These are phyloP conservation scores for Acanthamoeba royreba DNA, from an alignment of 208 protist species.

Conservation along the genomic window DNA sequence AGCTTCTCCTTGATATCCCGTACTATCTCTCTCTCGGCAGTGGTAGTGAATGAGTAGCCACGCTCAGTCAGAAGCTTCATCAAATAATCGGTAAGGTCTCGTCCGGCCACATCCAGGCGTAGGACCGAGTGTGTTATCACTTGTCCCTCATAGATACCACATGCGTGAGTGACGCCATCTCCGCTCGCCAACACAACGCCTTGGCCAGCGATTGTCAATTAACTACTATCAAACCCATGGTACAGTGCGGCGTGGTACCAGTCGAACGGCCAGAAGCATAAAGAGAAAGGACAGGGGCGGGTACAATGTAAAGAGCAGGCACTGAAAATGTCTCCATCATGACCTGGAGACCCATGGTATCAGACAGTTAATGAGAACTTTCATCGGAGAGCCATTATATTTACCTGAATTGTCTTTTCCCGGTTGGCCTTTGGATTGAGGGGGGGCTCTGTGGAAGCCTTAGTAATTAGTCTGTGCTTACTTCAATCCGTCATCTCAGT, in stretches of 20 bases:
- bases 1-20: constrained; percentile 87
- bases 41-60: constrained; percentile 93
- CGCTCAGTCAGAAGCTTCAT: constrained; percentile 91
- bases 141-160: not conserved
- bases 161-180: not conserved
- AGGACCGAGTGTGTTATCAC: constrained; percentile 82
- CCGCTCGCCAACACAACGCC: not conserved
- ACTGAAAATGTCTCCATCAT: constrained; percentile 87
- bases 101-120: constrained; percentile 75
- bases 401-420: constrained; percentile 85
- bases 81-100: constrained; percentile 91
- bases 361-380: not conserved
- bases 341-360: constrained; percentile 56
- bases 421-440: constrained; percentile 88
- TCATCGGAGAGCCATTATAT: too few species aligned
- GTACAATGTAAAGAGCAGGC: constrained; percentile 86
- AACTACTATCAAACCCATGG: too few species aligned
- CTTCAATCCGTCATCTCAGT: not conserved
- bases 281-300: constrained; percentile 95
- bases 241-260: constrained; percentile 90
- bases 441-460: constrained; percentile 81
- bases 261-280: constrained; percentile 88
- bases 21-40: constrained; percentile 94
- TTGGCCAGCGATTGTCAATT: too few species aligned
- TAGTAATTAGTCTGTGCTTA: not conserved